Percentiles rank a stretch among this genome's conserved stretches.
These are phyloP conservation scores for Cyberlindnera mississippiensis DNA, from an alignment of 805 yeast genomes.

Conservation along the genomic window DNA sequence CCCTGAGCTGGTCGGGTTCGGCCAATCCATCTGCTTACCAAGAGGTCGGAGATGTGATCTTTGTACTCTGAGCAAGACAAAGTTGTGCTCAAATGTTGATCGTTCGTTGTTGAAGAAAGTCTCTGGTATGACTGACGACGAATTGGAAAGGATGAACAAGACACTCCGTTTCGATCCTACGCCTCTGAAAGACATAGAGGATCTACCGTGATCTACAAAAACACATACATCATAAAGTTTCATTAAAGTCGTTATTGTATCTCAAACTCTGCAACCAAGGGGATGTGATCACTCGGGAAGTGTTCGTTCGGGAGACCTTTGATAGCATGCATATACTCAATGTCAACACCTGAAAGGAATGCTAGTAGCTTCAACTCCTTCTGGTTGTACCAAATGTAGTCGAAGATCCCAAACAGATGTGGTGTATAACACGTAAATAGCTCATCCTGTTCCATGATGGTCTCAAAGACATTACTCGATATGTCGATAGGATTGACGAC, in stretches of 20 bases:
- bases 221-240: background rate
- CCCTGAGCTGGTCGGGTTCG: slow-evolving; percentile 88
- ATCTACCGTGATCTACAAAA: slow-evolving; percentile 17
- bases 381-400: slow-evolving; percentile 52
- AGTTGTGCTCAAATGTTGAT: slow-evolving; percentile 58
- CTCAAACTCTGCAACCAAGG: slow-evolving; percentile 26
- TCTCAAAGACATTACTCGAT: slow-evolving; percentile 29
- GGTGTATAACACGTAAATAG: slow-evolving; percentile 44
- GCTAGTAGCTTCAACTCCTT: slow-evolving; percentile 37
- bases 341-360: slow-evolving; percentile 50
- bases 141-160: slow-evolving; percentile 19
- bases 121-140: slow-evolving; percentile 23
- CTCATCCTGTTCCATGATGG: slow-evolving; percentile 18
- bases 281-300: slow-evolving; percentile 43
- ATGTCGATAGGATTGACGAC: slow-evolving; percentile 30
- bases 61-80: slow-evolving; percentile 51
- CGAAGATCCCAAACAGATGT: slow-evolving; percentile 48
- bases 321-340: slow-evolving; percentile 29
- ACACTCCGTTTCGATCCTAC: slow-evolving; percentile 42
- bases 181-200: slow-evolving; percentile 34
- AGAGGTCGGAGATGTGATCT: slow-evolving; percentile 66
- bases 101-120: slow-evolving; percentile 36
- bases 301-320: slow-evolving; percentile 51
- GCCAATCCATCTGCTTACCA: slow-evolving; percentile 82
- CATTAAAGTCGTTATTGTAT: slow-evolving; percentile 8